Evolutionary conservation across 176 grass and related monocot species (phyloP), one percentile per base, ranked within the genome.

Genomic region (Leersia perrieri): DNA sequence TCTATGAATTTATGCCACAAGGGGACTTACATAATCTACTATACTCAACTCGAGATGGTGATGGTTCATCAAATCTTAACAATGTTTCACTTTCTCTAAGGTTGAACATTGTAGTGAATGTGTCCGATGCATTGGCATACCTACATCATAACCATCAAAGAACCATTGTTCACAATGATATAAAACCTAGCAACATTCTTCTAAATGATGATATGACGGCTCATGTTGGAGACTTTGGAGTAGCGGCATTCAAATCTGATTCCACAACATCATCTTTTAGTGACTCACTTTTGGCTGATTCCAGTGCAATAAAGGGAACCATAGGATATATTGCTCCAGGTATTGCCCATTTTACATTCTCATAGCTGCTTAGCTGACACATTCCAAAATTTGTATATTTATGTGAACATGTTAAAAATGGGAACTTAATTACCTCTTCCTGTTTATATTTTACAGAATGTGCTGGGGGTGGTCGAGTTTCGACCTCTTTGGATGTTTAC

Each of bases 241-340:
- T 84, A 9, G 51, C 82, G 20, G 45, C 22, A 29, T 71, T 85
- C 13, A 34, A 51, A 78, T 3, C 20, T 45, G 2, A 35, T 85
- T 44, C 34, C 11, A 0, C 36, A 1, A 4, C 30, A 60, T 61
- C 63, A 45, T 61, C 49, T 10, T 44, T 4, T 20, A 3, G 8
- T 0, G 20, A 32, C 1, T 66, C 68, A 26, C 5, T 4, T 39
- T 66, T 41, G 0, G 22, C 7, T 16, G 40, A 71, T 40, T 80
- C 60, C 0, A 2, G 25, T 23, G n/a, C n/a, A n/a, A n/a, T n/a
- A n/a, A n/a, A n/a, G n/a, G n/a, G n/a, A n/a, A n/a, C n/a, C n/a
- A n/a, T 80, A 13, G 76, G 76, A 86, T 80, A 84, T 70, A 51
- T 70, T 34, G 64, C 82, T 26, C 82, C 73, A 69, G 82, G 82